phyloP scores from a whole-genome alignment of 2,329 filamentous ascomycete species.

The Fusarium decemcellulare region DNA sequence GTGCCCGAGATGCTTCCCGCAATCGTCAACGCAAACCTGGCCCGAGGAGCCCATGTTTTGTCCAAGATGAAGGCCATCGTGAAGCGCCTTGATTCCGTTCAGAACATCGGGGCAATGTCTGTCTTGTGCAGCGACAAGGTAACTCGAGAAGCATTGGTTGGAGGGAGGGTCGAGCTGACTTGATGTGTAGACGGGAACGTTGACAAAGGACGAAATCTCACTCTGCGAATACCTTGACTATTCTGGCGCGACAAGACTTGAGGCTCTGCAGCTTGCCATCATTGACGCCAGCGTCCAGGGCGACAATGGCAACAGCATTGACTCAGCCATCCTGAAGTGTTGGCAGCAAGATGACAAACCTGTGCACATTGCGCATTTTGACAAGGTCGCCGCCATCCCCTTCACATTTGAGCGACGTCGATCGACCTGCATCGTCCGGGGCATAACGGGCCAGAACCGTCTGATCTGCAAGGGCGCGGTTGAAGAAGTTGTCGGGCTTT shows the following conservation, averaged over 20 bases:
- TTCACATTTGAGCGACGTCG: no score
- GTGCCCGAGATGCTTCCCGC: no score
- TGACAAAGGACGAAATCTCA: conserved; percentile 49
- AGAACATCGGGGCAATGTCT: conserved; percentile 49
- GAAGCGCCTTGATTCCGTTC: conserved; percentile 50
- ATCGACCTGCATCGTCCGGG: no score
- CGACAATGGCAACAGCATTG: conserved; percentile 48
- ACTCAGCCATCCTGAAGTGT: conserved; percentile 38
- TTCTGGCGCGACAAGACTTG: conserved; percentile 27
- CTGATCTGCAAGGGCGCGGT: no score
- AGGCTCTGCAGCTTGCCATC: conserved; percentile 45
- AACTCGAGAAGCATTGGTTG: neutral
- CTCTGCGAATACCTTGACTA: conserved; percentile 40
- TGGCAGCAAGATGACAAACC: neutral
- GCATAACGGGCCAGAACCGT: no score
- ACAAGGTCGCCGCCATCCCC: neutral
- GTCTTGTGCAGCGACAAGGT: conserved; percentile 50
- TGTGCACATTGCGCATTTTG: neutral
- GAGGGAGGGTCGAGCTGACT: neutral
- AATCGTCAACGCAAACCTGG: no score
- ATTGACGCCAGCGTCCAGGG: conserved; percentile 46
- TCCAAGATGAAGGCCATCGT: conserved; percentile 55
- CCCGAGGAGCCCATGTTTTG: conserved; percentile 5
- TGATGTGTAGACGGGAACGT: conserved; percentile 42
- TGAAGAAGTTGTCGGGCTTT: no score